These are phyloP conservation scores for Silene noctiflora DNA, from an alignment of 179 eudicot genomes.

Conservation along the genomic window DNA sequence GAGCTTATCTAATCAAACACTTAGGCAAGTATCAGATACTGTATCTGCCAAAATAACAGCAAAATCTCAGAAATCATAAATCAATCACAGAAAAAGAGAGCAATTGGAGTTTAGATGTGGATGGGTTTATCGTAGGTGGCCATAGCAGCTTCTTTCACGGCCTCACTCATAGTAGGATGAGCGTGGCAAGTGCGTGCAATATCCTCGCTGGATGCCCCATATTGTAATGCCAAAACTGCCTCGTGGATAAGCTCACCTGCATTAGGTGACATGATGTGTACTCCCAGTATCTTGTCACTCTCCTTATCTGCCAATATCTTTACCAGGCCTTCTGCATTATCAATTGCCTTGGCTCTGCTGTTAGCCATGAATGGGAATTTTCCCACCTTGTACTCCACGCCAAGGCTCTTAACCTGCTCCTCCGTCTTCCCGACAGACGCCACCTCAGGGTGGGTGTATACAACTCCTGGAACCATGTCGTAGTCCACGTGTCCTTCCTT, in stretches of 20 bases:
- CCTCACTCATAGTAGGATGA: slow-evolving; percentile 97
- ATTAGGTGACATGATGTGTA: slow-evolving; percentile 89
- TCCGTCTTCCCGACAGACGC: slow-evolving; percentile 90
- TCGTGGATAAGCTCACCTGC: slow-evolving; percentile 96
- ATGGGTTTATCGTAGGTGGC: slow-evolving; percentile 95
- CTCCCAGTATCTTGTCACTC: slow-evolving; percentile 81
- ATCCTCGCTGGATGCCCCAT: slow-evolving; percentile 92
- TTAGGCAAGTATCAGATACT: slow-evolving; percentile 2
- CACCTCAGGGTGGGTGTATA: slow-evolving; percentile 90
- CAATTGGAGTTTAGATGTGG: slow-evolving; percentile 51
- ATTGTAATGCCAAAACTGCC: slow-evolving; percentile 71
- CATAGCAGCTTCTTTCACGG: slow-evolving; percentile 94
- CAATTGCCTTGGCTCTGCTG: slow-evolving; percentile 95
- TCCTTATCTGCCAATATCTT: slow-evolving; percentile 86
- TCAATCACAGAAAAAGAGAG: background rate
- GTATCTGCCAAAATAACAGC: slow-evolving; percentile 17
- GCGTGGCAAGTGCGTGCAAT: slow-evolving; percentile 97
- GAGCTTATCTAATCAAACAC: slow-evolving; percentile 20
- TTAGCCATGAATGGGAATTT: slow-evolving; percentile 91
- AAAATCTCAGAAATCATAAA: slow-evolving; percentile 4
- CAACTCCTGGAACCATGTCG: slow-evolving; percentile 88
- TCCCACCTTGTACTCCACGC: slow-evolving; percentile 70
- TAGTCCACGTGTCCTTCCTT: slow-evolving; percentile 93
- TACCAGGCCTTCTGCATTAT: slow-evolving; percentile 92
- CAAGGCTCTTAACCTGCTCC: slow-evolving; percentile 82